Base-by-base conservation (phyloP, 768 basidiomycete genomes). In the Trametes punicea region DNA sequence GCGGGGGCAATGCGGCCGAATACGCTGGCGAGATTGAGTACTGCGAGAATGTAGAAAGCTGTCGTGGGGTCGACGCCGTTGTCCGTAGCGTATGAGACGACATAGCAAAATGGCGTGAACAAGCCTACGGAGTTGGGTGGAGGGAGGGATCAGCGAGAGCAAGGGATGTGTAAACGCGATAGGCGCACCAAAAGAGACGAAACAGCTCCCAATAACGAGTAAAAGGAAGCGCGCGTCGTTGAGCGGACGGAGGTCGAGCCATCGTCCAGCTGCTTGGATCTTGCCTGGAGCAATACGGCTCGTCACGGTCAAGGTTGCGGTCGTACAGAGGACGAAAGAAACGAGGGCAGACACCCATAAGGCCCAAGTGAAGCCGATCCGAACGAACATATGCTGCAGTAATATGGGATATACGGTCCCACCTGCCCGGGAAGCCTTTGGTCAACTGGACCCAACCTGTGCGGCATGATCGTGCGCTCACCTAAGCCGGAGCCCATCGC, bases 81-180 rank as follows among this genome's bases (percentile, higher is more conserved):
- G 46, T 75, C 76, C 47, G 74, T 70, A 16, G 84, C 74, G 67
- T 82, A 87, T 39, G 79, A 76, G 16, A 81, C 77, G 48, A 89
- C 80, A 71, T 81, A 89, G 65, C 86, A 84, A 67, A 81, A 84
- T 4, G 87, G 87, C 20, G 81, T 83, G 71, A 86, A 88, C 2
- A 88, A 70, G 30, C 86, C 87, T 88, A 62, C 10, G 20, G 13
- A 8, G 5, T 3, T 2, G 20, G 16, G 21, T n/a, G 51, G 13
- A 29, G 23, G 40, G 31, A 4, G n/a, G 25, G 30, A 59, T 46
- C 34, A 18, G 9, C 27, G 11, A 21, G 9, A 15, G 11, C 4
- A 21, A 18, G 6, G 16, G 7, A 34, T 15, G 29, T n/a, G n/a
- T n/a, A n/a, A n/a, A n/a, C n/a, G n/a, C n/a, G n/a, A n/a, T n/a